These are phyloP conservation scores for Zelonia costaricensis DNA, from an alignment of 208 protist genomes.

Conservation along the genomic window DNA sequence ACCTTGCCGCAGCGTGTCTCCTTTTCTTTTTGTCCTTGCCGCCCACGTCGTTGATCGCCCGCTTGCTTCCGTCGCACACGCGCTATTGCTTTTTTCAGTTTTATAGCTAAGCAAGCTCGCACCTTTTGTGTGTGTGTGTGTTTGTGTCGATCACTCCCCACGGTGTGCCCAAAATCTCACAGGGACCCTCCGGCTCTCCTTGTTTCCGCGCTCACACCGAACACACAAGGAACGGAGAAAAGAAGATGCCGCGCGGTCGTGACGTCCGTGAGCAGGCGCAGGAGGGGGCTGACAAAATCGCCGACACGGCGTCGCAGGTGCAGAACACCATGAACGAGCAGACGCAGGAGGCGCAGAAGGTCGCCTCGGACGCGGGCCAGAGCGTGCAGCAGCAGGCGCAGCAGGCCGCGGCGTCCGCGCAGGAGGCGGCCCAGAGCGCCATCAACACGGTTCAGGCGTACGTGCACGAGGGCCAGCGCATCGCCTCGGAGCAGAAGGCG, in stretches of 20 bases:
- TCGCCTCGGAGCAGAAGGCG: constrained; percentile 18
- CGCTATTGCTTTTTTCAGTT: too few species aligned
- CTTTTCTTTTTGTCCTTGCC: too few species aligned
- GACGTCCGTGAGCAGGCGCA: not conserved
- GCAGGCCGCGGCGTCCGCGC: constrained; percentile 4
- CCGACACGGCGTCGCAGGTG: constrained; percentile 4
- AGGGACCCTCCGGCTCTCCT: too few species aligned
- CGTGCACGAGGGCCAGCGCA: constrained; percentile 26
- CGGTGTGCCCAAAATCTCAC: too few species aligned
- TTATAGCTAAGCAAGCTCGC: too few species aligned
- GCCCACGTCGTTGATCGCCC: too few species aligned
- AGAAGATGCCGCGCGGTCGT: not conserved
- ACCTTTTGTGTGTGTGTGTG: too few species aligned
- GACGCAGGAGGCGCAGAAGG: constrained; percentile 5
- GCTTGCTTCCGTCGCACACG: too few species aligned
- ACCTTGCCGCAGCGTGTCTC: too few species aligned
- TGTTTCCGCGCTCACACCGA: not conserved
- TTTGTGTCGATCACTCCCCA: too few species aligned
- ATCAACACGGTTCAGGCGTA: constrained; percentile 28
- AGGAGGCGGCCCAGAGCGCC: constrained; percentile 21
- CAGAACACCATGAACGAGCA: not conserved
- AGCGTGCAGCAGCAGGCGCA: constrained; percentile 13
- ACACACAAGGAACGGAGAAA: not conserved
- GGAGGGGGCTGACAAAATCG: constrained; percentile 1
- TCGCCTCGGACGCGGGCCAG: constrained; percentile 4